Evolutionary conservation across 352 stramenopile genomes (phyloP).

Genomic region (Aphanomyces cochlioides): DNA sequence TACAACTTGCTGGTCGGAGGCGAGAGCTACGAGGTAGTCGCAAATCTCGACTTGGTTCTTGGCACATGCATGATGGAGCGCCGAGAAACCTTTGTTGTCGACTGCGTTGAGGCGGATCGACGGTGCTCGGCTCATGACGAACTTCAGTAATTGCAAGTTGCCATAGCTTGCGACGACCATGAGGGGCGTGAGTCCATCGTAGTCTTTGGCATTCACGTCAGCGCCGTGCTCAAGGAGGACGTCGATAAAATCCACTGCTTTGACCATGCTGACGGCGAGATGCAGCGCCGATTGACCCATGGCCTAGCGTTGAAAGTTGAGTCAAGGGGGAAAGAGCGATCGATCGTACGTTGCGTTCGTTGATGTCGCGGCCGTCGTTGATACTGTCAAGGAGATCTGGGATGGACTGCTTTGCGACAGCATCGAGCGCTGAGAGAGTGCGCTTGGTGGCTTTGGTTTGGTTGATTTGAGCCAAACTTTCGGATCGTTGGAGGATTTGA

Average conservation of each 20-base stretch:
- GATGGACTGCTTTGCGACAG: not conserved
- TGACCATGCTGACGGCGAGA: not conserved
- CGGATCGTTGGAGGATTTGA: not conserved
- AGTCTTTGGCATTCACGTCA: constrained; percentile 24
- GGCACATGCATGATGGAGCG: constrained; percentile 9
- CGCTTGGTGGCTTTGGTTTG: not conserved
- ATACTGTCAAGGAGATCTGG: constrained; percentile 9
- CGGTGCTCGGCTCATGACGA: not conserved
- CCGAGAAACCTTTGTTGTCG: constrained; percentile 15
- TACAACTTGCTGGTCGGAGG: not conserved
- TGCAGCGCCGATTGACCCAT: constrained; percentile 1
- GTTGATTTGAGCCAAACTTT: constrained; percentile 19
- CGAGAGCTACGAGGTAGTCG: not conserved
- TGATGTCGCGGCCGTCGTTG: constrained; percentile 11
- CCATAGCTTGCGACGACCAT: not conserved
- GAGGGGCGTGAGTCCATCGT: constrained; percentile 22
- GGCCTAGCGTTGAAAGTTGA: not conserved
- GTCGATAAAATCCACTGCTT: not conserved
- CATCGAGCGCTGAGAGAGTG: not conserved
- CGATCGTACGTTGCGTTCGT: constrained; percentile 18
- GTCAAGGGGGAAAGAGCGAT: not conserved
- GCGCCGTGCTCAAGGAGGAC: constrained; percentile 17
- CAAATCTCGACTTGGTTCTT: constrained; percentile 6
- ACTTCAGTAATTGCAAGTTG: not conserved
- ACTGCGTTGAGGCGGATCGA: not conserved